phyloP scores from a whole-genome alignment of 805 yeast genomes.

The Starmerella roubikii region DNA sequence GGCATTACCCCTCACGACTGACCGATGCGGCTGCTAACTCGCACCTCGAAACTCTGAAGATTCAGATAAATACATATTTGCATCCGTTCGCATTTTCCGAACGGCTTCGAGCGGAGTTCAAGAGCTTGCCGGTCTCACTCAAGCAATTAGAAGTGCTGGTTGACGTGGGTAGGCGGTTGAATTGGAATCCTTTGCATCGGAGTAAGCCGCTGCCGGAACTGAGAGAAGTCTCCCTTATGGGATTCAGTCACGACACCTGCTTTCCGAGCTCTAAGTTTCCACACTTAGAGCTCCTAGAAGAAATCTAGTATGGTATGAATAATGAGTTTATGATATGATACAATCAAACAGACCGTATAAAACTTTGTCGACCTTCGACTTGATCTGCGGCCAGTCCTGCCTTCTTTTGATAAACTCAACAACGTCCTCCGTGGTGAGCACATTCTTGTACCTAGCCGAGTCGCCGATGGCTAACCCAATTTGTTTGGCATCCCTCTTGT shows the following conservation, averaged over 20 bases:
- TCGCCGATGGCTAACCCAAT: slow-evolving; percentile 75
- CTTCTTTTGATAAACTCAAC: slow-evolving; percentile 81
- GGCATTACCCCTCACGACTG: slow-evolving; percentile 10
- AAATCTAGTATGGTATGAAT: neutral
- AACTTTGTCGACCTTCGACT: slow-evolving; percentile 76
- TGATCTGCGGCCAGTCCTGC: slow-evolving; percentile 70
- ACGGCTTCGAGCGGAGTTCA: slow-evolving; percentile 8
- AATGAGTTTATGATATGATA: slow-evolving; percentile 1
- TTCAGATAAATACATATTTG: slow-evolving; percentile 1
- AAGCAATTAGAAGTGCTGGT: neutral
- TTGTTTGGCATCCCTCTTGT: slow-evolving; percentile 61
- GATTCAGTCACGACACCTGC: slow-evolving; percentile 11
- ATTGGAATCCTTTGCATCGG: slow-evolving; percentile 13
- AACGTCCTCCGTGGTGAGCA: slow-evolving; percentile 86
- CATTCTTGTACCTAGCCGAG: slow-evolving; percentile 72
- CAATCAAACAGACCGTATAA: slow-evolving; percentile 73
- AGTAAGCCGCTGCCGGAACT: slow-evolving; percentile 5
- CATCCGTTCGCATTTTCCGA: slow-evolving; percentile 14
- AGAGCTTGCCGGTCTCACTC: slow-evolving; percentile 5
- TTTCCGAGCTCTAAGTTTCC: slow-evolving; percentile 3
- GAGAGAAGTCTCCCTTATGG: slow-evolving; percentile 5
- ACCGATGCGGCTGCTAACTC: slow-evolving; percentile 6
- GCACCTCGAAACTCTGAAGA: slow-evolving; percentile 2
- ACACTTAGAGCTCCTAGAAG: neutral
- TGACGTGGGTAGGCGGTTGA: slow-evolving; percentile 5